Evolutionary conservation across 2,329 filamentous ascomycete species (phyloP).

Genomic region (Xylaria digitata): DNA sequence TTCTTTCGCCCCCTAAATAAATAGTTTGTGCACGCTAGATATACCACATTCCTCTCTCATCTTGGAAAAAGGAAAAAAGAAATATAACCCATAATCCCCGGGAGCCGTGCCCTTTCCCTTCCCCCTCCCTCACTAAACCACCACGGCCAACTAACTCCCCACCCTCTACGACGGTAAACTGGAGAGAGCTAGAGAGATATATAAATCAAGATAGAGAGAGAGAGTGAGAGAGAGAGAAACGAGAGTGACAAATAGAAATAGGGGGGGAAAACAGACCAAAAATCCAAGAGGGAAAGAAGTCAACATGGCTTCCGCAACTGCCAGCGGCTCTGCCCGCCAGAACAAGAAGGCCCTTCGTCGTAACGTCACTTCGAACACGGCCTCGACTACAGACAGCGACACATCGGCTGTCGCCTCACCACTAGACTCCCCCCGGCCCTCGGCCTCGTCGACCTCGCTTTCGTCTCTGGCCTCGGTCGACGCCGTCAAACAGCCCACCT

Average conservation of each 20-base stretch:
- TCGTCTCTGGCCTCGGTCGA: conserved; percentile 84
- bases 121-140: too few relatives aligned
- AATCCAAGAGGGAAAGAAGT: neutral
- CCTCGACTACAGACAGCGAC: conserved; percentile 57
- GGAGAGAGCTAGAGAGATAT: too few relatives aligned
- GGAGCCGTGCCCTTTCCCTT: too few relatives aligned
- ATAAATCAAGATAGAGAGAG: neutral
- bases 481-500: conserved; percentile 52
- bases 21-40: neutral
- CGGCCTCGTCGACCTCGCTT: conserved; percentile 87
- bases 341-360: conserved; percentile 61
- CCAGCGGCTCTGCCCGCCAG: conserved; percentile 57
- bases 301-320: conserved; percentile 60
- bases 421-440: conserved; percentile 68
- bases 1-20: neutral
- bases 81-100: neutral
- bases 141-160: too few relatives aligned
- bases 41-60: neutral
- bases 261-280: neutral
- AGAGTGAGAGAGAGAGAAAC: neutral
- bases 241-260: neutral
- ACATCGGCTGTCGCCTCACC: conserved; percentile 67
- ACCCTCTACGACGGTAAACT: too few relatives aligned
- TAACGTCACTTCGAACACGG: conserved; percentile 56
- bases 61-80: neutral